Evolutionary conservation across 345 rosid genomes (phyloP), one percentile per base, ranked within the genome.

Genomic region (Capsella bursapastoris): DNA sequence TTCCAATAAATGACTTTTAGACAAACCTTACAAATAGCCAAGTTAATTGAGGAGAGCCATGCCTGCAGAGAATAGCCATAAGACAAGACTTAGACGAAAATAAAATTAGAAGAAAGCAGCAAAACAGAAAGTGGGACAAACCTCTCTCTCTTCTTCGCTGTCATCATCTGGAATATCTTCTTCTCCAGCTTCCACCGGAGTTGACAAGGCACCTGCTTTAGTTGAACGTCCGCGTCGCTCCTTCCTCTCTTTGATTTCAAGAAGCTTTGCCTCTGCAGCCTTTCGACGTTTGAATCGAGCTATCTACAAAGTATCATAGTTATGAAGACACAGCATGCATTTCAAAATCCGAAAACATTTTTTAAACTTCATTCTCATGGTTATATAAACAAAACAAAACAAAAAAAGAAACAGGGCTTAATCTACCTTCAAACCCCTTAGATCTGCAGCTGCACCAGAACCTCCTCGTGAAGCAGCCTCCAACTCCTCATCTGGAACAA

Each of bases 111-210:
- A 27, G 16, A 55, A 25, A 35, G 53, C 37, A 64, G 43, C 4
- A 0, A 12, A 50, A 22, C 7, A 25, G 47, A 60, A 72, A 41
- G 29, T 12, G 37, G 31, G 63, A 38, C 74, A 10, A 71, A 90
- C 98, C 91, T 92, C 99, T 47, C 99, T 84, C 73, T 96, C 98
- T 78, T 96, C 98, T 86, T 96, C 99, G 35, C 91, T 83, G 72
- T 92, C 98, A n/a, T 90, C 98, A 80, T 92, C 96, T 52, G 87
- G 75, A 37, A 81, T 58, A 69, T 92, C 94, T 66, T 95, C 99
- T 76, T 95, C 98, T 45, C 91, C 97, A 25, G 82, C 72, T 84
- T 89, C 96, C 81, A 88, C 83, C 1, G 92, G 99, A 67, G 97
- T 74, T 2, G 98, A 92, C 64, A 90, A 64, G 51, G 97, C 84